Conservation (phyloP, 768 basidiomycete genomes). For the Lactarius pseudohatsudake region DNA sequence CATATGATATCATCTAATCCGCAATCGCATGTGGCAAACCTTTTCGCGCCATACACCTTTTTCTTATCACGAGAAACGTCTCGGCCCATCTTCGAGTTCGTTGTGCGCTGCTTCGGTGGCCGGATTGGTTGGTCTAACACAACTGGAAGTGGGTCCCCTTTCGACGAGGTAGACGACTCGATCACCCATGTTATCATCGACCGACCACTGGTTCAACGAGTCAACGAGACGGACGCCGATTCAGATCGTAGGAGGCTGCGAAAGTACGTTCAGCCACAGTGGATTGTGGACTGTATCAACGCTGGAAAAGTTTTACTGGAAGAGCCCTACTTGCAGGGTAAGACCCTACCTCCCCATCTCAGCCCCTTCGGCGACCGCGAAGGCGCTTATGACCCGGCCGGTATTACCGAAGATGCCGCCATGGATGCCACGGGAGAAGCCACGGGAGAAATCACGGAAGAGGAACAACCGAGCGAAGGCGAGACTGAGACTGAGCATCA, state of each 20-base stretch:
- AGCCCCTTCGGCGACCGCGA: constrained; percentile 89
- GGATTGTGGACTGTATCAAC: constrained; percentile 97
- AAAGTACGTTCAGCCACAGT: constrained; percentile 95
- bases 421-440: constrained; percentile 37
- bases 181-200: constrained; percentile 98
- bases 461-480: constrained; percentile 32
- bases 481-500: constrained; percentile 27
- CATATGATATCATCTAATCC: constrained; percentile 63
- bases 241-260: constrained; percentile 63
- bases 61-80: constrained; percentile 65
- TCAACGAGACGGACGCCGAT: constrained; percentile 54
- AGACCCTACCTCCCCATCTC: constrained; percentile 87
- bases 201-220: constrained; percentile 60
- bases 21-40: constrained; percentile 52
- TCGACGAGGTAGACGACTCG: constrained; percentile 70
- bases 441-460: constrained; percentile 36
- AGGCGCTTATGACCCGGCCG: constrained; percentile 71
- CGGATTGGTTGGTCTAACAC: constrained; percentile 86
- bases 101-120: constrained; percentile 90
- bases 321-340: constrained; percentile 83
- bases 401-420: constrained; percentile 36
- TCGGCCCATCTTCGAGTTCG: constrained; percentile 89
- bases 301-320: constrained; percentile 79
- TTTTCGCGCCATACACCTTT: constrained; percentile 88
- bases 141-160: constrained; percentile 78